These are phyloP conservation scores for Globisporangium yorkense DNA, from an alignment of 352 stramenopile species.

Conservation along the genomic window DNA sequence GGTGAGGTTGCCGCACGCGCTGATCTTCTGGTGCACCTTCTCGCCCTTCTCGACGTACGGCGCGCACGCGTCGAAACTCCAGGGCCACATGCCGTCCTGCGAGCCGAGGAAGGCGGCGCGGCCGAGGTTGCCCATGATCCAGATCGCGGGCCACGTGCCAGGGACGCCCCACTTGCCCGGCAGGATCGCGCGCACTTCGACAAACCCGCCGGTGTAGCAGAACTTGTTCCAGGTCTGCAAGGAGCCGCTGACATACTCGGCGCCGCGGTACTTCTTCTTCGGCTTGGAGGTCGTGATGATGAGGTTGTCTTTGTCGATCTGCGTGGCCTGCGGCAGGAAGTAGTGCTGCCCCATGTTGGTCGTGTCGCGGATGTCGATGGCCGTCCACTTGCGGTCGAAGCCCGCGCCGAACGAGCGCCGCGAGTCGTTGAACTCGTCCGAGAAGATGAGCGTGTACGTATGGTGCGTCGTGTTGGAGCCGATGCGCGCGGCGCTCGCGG, in stretches of 20 bases:
- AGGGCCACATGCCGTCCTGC: conserved; percentile 95
- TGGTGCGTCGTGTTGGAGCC: conserved; percentile 22
- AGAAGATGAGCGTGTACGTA: conserved; percentile 90
- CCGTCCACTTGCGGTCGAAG: conserved; percentile 94
- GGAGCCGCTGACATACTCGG: conserved; percentile 89
- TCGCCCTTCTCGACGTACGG: conserved; percentile 81
- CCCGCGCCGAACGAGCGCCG: conserved; percentile 92
- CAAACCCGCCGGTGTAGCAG: conserved; percentile 96
- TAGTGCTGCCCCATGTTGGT: conserved; percentile 95
- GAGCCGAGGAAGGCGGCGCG: conserved; percentile 91
- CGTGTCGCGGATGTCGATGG: conserved; percentile 93
- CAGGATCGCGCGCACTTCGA: conserved; percentile 93
- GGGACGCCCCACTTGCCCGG: conserved; percentile 93
- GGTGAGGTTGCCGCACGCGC: conserved; percentile 91
- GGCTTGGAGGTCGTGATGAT: conserved; percentile 90
- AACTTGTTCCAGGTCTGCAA: conserved; percentile 99
- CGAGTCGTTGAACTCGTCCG: conserved; percentile 95
- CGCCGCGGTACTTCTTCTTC: conserved; percentile 66
- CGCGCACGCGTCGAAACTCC: conserved; percentile 92
- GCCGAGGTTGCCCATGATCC: conserved; percentile 97
- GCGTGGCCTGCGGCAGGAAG: conserved; percentile 91
- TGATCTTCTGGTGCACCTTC: conserved; percentile 92
- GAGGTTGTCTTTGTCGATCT: conserved; percentile 91
- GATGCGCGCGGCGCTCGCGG: conserved; percentile 28
- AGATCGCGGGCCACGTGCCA: conserved; percentile 96